These are phyloP conservation scores for Tritrichomonas musculus DNA, from an alignment of 208 protist genomes.

Conservation along the genomic window DNA sequence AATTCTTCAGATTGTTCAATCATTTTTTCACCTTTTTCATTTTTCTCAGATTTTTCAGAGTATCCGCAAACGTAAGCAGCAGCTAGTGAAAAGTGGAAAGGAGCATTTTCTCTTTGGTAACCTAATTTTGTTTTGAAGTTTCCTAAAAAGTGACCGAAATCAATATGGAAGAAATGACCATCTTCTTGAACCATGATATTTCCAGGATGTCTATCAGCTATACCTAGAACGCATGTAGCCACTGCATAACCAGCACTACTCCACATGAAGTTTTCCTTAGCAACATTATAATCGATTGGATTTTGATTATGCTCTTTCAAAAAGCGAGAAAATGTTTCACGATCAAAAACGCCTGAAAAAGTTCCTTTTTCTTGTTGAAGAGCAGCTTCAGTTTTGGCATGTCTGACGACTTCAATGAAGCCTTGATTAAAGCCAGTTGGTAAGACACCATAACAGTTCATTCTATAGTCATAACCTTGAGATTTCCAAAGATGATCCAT, in stretches of 20 bases:
- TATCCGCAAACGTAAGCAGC: conserved; percentile 17
- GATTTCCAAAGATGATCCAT: conserved; percentile 55
- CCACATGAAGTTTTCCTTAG: not conserved
- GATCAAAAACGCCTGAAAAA: not conserved
- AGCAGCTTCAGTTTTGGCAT: not conserved
- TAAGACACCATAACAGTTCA: conserved; percentile 38
- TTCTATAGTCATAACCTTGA: conserved; percentile 47
- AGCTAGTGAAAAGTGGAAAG: conserved; percentile 72
- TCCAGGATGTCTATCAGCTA: conserved; percentile 60
- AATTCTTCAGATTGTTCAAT: not conserved
- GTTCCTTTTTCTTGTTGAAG: conserved; percentile 15
- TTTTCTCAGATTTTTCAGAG: too few species aligned
- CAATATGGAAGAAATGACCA: conserved; percentile 69
- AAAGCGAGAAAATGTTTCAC: not conserved
- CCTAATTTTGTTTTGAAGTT: conserved; percentile 85
- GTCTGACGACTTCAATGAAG: not conserved
- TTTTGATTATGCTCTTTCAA: not conserved
- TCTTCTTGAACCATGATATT: conserved; percentile 54
- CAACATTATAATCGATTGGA: not conserved
- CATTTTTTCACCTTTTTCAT: not conserved
- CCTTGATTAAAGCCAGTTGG: conserved; percentile 33
- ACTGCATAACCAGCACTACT: conserved; percentile 61
- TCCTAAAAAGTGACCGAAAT: conserved; percentile 88
- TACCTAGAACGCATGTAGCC: conserved; percentile 64
- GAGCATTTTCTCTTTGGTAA: conserved; percentile 75